These are phyloP conservation scores for Syzygium grande DNA, from an alignment of 345 rosid species.

Conservation along the genomic window DNA sequence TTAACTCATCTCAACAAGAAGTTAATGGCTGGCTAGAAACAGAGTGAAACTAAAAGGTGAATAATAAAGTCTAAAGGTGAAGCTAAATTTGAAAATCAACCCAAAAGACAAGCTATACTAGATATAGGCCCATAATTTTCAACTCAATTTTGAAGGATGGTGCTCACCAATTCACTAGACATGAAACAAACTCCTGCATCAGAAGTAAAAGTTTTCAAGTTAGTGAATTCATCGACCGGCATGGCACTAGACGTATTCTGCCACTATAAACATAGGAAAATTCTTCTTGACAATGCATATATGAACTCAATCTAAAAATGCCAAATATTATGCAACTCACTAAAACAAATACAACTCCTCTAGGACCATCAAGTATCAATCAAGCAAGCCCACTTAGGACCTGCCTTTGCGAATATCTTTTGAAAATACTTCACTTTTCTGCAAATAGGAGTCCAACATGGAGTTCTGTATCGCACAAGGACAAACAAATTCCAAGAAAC, in stretches of 20 bases:
- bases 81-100: neutral
- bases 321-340: neutral
- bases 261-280: neutral
- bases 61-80: neutral
- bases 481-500: neutral
- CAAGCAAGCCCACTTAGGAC: neutral
- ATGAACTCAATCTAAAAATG: neutral
- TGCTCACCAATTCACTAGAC: constrained; percentile 90
- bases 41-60: neutral
- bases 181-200: constrained; percentile 84
- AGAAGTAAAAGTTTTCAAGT: constrained; percentile 1
- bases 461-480: neutral
- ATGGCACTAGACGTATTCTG: neutral
- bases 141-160: neutral
- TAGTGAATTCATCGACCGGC: neutral
- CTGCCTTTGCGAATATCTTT: neutral
- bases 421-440: neutral
- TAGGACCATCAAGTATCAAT: neutral
- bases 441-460: neutral
- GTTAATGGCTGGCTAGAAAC: neutral
- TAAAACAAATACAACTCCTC: neutral
- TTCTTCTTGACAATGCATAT: neutral
- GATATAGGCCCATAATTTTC: neutral
- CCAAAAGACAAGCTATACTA: neutral
- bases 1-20: neutral